These are phyloP conservation scores for Eucalyptus curtisii DNA, from an alignment of 345 rosid species.

Conservation along the genomic window DNA sequence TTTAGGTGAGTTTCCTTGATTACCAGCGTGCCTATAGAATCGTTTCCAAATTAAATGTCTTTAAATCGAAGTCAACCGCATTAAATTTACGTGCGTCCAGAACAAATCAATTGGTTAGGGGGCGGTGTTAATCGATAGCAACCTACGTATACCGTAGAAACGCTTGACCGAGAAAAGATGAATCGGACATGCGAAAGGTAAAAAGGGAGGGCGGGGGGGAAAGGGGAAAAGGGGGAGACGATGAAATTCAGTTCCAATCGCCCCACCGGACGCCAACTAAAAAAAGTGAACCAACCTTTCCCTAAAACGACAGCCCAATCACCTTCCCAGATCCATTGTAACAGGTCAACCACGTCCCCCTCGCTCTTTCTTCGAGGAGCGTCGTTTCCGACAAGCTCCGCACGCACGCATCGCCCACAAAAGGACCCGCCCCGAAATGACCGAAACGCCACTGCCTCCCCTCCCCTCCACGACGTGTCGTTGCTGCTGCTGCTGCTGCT, in stretches of 20 bases:
- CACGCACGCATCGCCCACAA: not conserved
- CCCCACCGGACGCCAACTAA: not conserved
- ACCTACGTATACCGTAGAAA: not conserved
- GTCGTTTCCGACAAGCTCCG: not conserved
- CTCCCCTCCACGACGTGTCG: not conserved
- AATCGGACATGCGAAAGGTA: not conserved
- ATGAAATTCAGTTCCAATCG: not conserved
- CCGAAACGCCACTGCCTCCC: not conserved
- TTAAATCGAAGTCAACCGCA: not conserved
- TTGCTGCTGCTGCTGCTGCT: not conserved
- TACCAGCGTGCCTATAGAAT: not conserved
- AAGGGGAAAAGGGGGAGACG: not conserved
- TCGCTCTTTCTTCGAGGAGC: not conserved
- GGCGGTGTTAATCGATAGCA: not conserved
- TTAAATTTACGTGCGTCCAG: not conserved
- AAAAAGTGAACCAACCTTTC: not conserved
- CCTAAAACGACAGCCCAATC: not conserved
- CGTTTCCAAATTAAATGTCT: not conserved
- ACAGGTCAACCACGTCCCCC: not conserved
- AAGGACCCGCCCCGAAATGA: not conserved
- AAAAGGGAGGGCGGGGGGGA: not conserved
- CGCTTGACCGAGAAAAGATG: not conserved
- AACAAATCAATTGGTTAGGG: not conserved
- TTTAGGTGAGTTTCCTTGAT: not conserved
- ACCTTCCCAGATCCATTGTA: not conserved